Evolutionary conservation across 2,329 filamentous ascomycete genomes (phyloP).

Genomic region (Drechslerella dactyloides): DNA sequence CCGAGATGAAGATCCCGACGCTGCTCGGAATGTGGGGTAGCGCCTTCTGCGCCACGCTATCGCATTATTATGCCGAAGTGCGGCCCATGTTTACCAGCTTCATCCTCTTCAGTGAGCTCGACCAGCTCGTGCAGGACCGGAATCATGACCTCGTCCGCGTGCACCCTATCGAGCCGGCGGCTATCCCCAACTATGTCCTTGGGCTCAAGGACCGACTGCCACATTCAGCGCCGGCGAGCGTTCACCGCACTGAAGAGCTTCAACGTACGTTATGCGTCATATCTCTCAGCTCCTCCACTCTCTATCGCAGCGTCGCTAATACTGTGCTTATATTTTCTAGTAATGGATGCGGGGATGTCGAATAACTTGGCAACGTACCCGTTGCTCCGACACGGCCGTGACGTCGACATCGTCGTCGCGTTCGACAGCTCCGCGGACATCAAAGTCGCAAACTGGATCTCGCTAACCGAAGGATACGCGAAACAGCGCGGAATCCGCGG

Average conservation of each 20-base stretch:
- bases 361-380: constrained; percentile 98
- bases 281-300: constrained; percentile 60
- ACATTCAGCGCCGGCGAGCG: constrained; percentile 75
- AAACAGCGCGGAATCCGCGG: constrained; percentile 87
- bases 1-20: constrained; percentile 81
- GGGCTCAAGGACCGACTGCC: constrained; percentile 79
- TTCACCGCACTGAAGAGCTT: constrained; percentile 67
- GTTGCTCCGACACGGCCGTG: constrained; percentile 81
- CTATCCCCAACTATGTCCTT: constrained; percentile 85
- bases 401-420: constrained; percentile 87
- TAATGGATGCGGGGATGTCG: constrained; percentile 86
- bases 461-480: constrained; percentile 90
- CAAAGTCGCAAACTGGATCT: constrained; percentile 93
- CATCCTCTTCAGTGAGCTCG: constrained; percentile 75
- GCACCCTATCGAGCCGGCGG: constrained; percentile 90
- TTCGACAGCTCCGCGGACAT: constrained; percentile 96
- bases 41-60: constrained; percentile 92
- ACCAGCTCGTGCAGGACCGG: constrained; percentile 80
- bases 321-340: constrained; percentile 7
- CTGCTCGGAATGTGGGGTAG: constrained; percentile 95
- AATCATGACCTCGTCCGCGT: constrained; percentile 87
- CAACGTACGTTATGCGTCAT: constrained; percentile 19
- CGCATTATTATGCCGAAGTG: constrained; percentile 94
- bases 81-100: constrained; percentile 79
- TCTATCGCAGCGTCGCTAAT: background rate